Conservation (phyloP, 805 yeast species). For the Starmerella etchellsii region DNA sequence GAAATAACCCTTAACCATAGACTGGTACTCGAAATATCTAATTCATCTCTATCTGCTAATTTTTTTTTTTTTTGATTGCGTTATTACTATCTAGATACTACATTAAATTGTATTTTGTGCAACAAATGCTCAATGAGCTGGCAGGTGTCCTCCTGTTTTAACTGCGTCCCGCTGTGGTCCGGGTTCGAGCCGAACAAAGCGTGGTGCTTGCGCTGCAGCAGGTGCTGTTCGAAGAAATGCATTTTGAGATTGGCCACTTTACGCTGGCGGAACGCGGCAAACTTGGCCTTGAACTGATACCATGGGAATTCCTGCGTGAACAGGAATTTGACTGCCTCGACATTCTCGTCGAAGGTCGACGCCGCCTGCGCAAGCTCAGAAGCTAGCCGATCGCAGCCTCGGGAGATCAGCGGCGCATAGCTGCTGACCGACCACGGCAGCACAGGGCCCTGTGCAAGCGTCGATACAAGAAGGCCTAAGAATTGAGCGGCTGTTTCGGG, state of each 20-base stretch:
- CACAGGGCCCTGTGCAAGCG: constrained; percentile 7
- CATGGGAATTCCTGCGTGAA: constrained; percentile 17
- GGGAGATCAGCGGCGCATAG: not conserved
- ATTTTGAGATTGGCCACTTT: constrained; percentile 10
- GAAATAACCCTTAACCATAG: too few relatives aligned
- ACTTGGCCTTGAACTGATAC: constrained; percentile 11
- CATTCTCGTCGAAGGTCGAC: constrained; percentile 2
- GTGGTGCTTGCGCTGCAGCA: constrained; percentile 2
- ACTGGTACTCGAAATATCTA: too few relatives aligned
- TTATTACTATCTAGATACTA: not conserved
- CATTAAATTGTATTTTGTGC: not conserved
- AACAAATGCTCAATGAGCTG: not conserved
- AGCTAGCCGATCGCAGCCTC: not conserved
- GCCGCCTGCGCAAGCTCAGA: not conserved
- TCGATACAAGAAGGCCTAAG: constrained; percentile 6
- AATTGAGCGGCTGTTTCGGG: constrained; percentile 1
- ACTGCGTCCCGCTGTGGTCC: not conserved
- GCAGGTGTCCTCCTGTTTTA: not conserved
- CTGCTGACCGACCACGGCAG: constrained; percentile 7
- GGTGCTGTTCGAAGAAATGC: constrained; percentile 6
- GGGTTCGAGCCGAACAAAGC: constrained; percentile 1
- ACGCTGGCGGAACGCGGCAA: constrained; percentile 3
- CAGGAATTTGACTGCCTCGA: not conserved
- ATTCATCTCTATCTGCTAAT: too few relatives aligned
- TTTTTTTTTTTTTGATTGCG: too few relatives aligned